Conservation (phyloP, 768 basidiomycete genomes). For the Chalciporus sphaerocephalus region DNA sequence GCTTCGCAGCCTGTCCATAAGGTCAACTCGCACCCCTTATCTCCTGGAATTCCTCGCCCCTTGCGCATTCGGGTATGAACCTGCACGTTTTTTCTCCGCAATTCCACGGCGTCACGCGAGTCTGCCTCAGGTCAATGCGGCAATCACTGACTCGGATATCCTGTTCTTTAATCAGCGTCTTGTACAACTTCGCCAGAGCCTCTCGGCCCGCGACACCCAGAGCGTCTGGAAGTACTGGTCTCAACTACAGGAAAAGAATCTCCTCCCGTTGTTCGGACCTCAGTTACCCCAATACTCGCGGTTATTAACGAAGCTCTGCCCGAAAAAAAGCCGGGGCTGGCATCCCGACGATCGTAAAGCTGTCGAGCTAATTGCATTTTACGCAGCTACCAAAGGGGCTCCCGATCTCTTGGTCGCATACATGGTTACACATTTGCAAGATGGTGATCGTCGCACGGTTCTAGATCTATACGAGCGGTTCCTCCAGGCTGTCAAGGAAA, state of each 20-base stretch:
- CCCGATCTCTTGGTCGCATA: conserved; percentile 47
- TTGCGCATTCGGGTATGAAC: conserved; percentile 24
- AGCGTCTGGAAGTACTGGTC: conserved; percentile 37
- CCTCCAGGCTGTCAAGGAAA: conserved; percentile 20
- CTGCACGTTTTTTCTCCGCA: conserved; percentile 9
- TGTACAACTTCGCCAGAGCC: conserved; percentile 36
- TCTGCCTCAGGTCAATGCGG: conserved; percentile 6
- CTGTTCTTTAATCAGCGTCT: conserved; percentile 35
- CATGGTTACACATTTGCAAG: conserved; percentile 44
- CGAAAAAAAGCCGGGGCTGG: conserved; percentile 18
- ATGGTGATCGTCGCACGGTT: conserved; percentile 38
- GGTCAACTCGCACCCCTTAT: conserved; percentile 18
- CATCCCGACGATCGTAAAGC: conserved; percentile 26
- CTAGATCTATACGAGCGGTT: conserved; percentile 44
- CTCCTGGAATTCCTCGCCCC: conserved; percentile 45
- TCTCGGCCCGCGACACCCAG: conserved; percentile 33
- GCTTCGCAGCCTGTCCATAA: conserved; percentile 19
- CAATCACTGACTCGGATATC: conserved; percentile 29
- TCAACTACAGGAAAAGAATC: conserved; percentile 38
- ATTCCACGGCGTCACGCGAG: conserved; percentile 5
- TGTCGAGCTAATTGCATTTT: conserved; percentile 47
- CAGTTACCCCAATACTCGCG: conserved; percentile 40
- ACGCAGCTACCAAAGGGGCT: conserved; percentile 42
- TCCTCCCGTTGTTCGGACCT: conserved; percentile 44
- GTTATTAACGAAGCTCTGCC: conserved; percentile 31